Conservation (phyloP, 2,329 filamentous ascomycete species). For the Ophiostoma sp. region DNA sequence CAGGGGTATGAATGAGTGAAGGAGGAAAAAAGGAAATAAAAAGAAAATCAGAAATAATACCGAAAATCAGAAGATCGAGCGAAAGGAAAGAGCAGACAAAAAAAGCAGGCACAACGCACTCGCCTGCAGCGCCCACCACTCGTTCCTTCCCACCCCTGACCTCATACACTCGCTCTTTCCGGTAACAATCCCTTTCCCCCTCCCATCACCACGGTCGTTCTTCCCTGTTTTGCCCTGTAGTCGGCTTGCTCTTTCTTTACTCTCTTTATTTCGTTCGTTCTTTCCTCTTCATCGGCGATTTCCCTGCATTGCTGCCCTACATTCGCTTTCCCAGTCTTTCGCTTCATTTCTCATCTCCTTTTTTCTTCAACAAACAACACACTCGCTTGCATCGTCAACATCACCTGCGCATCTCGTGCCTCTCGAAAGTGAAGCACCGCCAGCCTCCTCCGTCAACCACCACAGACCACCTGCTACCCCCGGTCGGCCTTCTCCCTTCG, state of each 20-base stretch:
- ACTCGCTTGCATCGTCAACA: conserved; percentile 5
- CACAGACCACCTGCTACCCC: neutral
- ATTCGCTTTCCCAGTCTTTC: conserved; percentile 4
- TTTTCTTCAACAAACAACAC: neutral
- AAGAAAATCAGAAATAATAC: neutral
- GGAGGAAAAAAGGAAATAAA: neutral
- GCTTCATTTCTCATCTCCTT: neutral
- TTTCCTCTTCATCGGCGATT: neutral
- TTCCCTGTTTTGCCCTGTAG: conserved; percentile 13
- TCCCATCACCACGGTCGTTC: conserved; percentile 10
- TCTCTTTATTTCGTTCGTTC: neutral
- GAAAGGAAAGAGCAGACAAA: neutral
- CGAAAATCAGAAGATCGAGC: neutral
- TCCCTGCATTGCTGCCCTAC: neutral
- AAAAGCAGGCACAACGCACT: neutral
- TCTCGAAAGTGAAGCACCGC: neutral
- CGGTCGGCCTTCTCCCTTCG: conserved; percentile 12
- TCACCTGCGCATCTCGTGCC: neutral
- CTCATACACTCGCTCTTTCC: conserved; percentile 16
- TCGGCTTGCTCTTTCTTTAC: conserved; percentile 1
- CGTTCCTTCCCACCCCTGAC: conserved; percentile 18
- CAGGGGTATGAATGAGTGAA: neutral
- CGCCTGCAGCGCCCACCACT: neutral
- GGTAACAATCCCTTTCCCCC: neutral
- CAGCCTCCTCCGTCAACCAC: conserved; percentile 12